Evolutionary conservation across 768 basidiomycete genomes (phyloP), one percentile per base, ranked within the genome.

Genomic region (Lyophyllum decastes): DNA sequence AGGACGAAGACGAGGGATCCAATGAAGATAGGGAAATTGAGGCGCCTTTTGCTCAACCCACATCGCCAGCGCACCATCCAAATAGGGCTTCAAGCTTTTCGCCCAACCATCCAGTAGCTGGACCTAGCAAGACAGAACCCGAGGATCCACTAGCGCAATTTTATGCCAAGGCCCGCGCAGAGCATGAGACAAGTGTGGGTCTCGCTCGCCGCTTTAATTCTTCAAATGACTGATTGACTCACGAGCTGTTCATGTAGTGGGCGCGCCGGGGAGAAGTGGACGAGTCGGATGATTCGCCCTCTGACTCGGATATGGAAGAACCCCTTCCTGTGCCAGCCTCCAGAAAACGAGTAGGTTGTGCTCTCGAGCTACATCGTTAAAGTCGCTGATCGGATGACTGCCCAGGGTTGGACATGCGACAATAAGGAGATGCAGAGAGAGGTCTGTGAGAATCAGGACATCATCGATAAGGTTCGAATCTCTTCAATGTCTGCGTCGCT

Each of bases 361-460:
- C 24, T 43, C 7, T 33, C 12, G n/a, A 30, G 4, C 12, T n/a
- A n/a, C n/a, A 8, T 19, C 14, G 21, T 44, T 33, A 3, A 5
- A 27, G 16, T 25, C 27, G 17, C 41, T 38, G 16, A 47, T 52
- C 52, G 55, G 30, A 9, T 27, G 30, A 12, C 25, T 12, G 17
- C 43, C 27, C 51, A 90, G 87, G 84, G 83, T n/a, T 92, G 83
- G 71, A 73, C 83, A 14, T 89, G 88, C 66, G 89, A 92, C 60
- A 72, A 72, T 16, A 82, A 80, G 61, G 74, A 75, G 25, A 64
- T 57, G 1, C 70, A 65, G 55, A 63, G 58, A 14, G 64, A 53
- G 0, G 65, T 66, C 4, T 85, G 83, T 57, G 75, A 76, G 2
- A 94, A 94, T 65, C 87, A 92, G 67, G 82, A 87, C 63, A 81